Evolutionary conservation across 1,284 basidiomycete species (phyloP).

Genomic region (Phellopilus nigrolimitatus): DNA sequence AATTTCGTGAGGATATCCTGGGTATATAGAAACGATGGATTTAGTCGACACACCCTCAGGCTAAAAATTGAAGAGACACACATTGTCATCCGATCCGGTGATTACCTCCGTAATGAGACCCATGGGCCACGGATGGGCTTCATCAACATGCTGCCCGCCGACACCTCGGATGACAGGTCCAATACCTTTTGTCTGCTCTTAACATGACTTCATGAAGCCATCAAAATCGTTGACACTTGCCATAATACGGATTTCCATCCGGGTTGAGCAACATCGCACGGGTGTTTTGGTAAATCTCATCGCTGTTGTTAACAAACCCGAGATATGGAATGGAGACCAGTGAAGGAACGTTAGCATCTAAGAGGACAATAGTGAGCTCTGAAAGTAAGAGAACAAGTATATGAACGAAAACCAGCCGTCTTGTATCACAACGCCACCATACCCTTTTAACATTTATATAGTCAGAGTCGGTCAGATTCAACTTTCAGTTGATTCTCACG

Average conservation of each 20-base stretch:
- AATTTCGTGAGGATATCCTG: conserved; percentile 9
- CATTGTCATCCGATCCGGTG: conserved; percentile 8
- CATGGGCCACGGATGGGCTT: conserved; percentile 9
- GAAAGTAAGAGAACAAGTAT: not conserved
- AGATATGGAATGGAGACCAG: conserved; percentile 27
- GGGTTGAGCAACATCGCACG: conserved; percentile 9
- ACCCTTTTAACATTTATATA: no score
- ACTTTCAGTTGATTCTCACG: conserved; percentile 5
- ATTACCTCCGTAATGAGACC: conserved; percentile 9
- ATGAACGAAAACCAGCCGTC: conserved; percentile 12
- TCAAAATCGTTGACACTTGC: not conserved
- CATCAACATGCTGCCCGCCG: conserved; percentile 9
- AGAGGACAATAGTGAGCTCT: not conserved
- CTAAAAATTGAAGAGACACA: not conserved
- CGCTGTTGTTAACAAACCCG: conserved; percentile 23
- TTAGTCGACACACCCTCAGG: not conserved
- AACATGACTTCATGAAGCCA: not conserved
- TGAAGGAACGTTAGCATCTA: conserved; percentile 27
- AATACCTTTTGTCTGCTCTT: not conserved
- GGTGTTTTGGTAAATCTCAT: conserved; percentile 9
- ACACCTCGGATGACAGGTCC: conserved; percentile 10
- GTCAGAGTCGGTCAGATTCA: not conserved
- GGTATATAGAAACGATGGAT: not conserved
- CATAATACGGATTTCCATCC: conserved; percentile 9
- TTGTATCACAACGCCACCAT: conserved; percentile 24